phyloP scores from a whole-genome alignment of 768 basidiomycete species.

The Sporobolomyces phaffii region DNA sequence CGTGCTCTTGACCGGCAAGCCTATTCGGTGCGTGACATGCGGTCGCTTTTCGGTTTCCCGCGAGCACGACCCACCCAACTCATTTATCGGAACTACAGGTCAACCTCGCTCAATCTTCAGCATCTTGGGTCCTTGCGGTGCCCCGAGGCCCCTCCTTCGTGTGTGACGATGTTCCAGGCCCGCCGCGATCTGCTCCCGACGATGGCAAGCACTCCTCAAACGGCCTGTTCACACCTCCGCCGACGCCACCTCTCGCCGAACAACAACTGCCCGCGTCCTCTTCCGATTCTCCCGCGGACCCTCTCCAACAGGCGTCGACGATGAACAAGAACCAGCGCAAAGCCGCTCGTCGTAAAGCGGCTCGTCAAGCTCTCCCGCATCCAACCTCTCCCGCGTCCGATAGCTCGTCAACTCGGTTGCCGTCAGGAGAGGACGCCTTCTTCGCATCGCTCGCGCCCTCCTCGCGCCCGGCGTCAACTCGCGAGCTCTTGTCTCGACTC shows the following conservation, averaged over 20 bases:
- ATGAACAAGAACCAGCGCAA: slow-evolving; percentile 27
- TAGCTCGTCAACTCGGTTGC: too few species aligned
- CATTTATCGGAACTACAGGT: slow-evolving; percentile 14
- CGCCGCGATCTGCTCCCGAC: not conserved
- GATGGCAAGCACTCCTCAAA: not conserved
- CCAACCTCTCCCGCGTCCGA: not conserved
- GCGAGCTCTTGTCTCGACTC: slow-evolving; percentile 9
- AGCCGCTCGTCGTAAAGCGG: slow-evolving; percentile 11
- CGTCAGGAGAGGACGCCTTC: slow-evolving; percentile 13
- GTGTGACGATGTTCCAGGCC: slow-evolving; percentile 11
- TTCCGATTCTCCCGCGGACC: not conserved
- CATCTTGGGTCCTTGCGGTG: slow-evolving; percentile 26
- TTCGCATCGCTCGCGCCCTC: not conserved
- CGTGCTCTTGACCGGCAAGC: slow-evolving; percentile 21
- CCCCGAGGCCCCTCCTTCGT: slow-evolving; percentile 19
- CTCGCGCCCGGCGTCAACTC: not conserved
- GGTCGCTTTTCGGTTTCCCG: rapidly evolving
- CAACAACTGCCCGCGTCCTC: not conserved
- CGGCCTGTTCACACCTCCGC: slow-evolving; percentile 15
- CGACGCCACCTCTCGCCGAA: slow-evolving; percentile 12
- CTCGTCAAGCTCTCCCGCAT: not conserved
- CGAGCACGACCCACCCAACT: too few species aligned
- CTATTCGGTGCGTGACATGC: slow-evolving; percentile 11
- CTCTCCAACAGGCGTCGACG: too few species aligned
- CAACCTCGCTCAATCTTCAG: slow-evolving; percentile 26